These are phyloP conservation scores for Yarrowia bubula DNA, from an alignment of 805 yeast species.

Conservation along the genomic window DNA sequence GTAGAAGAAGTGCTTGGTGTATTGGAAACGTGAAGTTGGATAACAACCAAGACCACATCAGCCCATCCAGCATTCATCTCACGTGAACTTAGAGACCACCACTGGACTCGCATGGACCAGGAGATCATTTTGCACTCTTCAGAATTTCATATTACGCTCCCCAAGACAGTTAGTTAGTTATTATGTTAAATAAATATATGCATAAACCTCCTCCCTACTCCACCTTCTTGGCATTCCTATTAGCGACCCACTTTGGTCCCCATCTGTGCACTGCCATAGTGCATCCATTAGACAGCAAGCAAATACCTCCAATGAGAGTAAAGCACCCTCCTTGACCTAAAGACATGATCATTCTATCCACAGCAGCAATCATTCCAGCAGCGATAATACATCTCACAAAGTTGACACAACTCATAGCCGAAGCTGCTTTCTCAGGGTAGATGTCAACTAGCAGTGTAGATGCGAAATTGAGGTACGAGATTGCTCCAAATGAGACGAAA, in stretches of 20 bases:
- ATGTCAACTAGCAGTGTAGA: constrained; percentile 74
- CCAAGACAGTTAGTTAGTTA: no score
- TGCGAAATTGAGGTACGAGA: constrained; percentile 39
- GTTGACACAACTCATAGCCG: constrained; percentile 72
- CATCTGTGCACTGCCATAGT: constrained; percentile 3
- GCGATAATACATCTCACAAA: constrained; percentile 68
- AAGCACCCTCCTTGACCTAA: constrained; percentile 76
- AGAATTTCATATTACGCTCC: no score
- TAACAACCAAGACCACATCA: no score
- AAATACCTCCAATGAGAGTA: constrained; percentile 59
- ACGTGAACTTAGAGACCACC: no score
- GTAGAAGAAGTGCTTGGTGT: no score
- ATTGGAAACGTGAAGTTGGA: no score
- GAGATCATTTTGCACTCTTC: no score
- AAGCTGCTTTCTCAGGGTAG: constrained; percentile 66
- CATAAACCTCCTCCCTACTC: neutral
- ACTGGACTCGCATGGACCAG: no score
- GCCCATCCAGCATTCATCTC: no score
- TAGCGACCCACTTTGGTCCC: constrained; percentile 25
- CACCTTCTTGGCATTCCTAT: neutral
- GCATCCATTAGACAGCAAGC: constrained; percentile 28
- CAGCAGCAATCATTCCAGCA: constrained; percentile 67
- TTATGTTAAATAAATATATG: no score
- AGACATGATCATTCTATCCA: constrained; percentile 54
- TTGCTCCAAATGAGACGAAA: constrained; percentile 55